Evolutionary conservation across 305 asterid species (phyloP).

Genomic region (Plantago coronopus): DNA sequence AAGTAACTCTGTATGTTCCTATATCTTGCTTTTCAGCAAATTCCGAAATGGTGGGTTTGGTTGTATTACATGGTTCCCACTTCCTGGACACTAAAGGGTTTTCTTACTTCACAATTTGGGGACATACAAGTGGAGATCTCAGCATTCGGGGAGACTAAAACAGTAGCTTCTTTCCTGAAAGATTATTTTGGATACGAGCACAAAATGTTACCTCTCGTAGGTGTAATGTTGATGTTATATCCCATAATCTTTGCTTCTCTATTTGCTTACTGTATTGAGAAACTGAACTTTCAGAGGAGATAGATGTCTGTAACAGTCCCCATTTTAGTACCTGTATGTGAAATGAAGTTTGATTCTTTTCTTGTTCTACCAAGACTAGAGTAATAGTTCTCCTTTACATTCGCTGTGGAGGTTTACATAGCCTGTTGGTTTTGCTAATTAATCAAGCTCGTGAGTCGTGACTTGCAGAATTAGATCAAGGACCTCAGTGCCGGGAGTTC

Average conservation of each 20-base stretch:
- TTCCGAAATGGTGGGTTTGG: slow-evolving; percentile 77
- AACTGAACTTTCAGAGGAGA: slow-evolving; percentile 47
- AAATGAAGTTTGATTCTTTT: no score
- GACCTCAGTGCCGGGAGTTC: no score
- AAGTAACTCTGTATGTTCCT: no score
- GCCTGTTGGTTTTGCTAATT: no score
- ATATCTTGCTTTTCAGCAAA: slow-evolving; percentile 35
- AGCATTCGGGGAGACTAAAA: slow-evolving; percentile 33
- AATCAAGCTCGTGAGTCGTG: no score
- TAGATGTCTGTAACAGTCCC: neutral
- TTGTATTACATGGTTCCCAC: slow-evolving; percentile 45
- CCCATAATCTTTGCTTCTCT: slow-evolving; percentile 43
- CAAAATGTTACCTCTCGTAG: slow-evolving; percentile 42
- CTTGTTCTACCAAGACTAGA: no score
- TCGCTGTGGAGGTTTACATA: no score
- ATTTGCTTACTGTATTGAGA: slow-evolving; percentile 39
- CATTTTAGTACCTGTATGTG: neutral
- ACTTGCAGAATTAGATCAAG: no score
- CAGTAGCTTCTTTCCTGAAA: slow-evolving; percentile 30
- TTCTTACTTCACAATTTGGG: slow-evolving; percentile 60
- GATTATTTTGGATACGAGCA: slow-evolving; percentile 55
- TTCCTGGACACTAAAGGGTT: slow-evolving; percentile 51
- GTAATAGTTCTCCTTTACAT: no score
- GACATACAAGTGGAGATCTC: slow-evolving; percentile 35
- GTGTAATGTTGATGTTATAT: slow-evolving; percentile 34